Base-by-base conservation (phyloP, 352 stramenopile genomes). In the Globisporangium cederbergense region DNA sequence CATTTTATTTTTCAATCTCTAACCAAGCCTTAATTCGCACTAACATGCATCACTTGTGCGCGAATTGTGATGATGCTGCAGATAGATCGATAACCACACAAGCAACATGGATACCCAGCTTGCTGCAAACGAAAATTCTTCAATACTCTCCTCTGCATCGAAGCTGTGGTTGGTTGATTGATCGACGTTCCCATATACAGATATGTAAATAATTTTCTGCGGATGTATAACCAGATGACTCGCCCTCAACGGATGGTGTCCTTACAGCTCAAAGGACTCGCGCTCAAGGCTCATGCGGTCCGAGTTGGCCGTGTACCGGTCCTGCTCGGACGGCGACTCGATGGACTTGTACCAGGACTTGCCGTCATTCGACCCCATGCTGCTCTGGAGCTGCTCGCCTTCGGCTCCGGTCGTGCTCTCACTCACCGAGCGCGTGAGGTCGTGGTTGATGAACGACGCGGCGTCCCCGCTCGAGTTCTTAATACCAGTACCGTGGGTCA, bases 191-290 rank as follows among this genome's bases (percentile, higher is more conserved):
- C 18, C 45, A 60, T 49, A 22, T 51, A 28, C 68, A 71, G 50
- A 60, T 60, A 30, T 61, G 53, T 62, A 54, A 66, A 75, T 43
- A 68, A 70, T 47, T 47, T 13, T 20, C 42, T 47, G 42, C 2
- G 14, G 55, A 54, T 61, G 61, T 61, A 54, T 61, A 67, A 47
- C 10, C 57, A 70, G 66, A 38, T 54, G 51, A 42, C 56, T 72
- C 36, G 38, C 25, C 20, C 18, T 16, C 49, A 4, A 36, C 3
- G 32, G 32, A 36, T 8, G 32, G 2, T 36, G 30, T 32, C 25
- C 51, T 60, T 87, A 90, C 62, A 91, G 69, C 60, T 91, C 82
- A 49, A 83, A 91, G n/a, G 82, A 87, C 55, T 79, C 58, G 40
- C 76, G 76, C 22, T 84, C 77, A 59, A 61, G 59, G 34, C 74